phyloP scores from a whole-genome alignment of 257 asterid species.

The Jasminum sambac region DNA sequence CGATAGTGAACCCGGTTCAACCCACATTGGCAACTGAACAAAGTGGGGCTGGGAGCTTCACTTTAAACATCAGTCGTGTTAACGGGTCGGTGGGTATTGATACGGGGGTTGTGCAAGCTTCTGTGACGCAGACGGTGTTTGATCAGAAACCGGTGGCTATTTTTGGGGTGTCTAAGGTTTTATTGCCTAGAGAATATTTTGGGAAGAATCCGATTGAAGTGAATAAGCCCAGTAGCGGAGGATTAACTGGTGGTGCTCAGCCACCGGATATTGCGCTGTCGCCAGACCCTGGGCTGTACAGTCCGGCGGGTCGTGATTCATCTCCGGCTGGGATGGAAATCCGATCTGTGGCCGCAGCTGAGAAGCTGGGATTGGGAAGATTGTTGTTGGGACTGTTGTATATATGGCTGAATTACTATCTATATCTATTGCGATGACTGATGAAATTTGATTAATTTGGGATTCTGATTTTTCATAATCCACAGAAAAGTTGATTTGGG shows the following conservation, averaged over 20 bases:
- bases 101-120: slow-evolving; percentile 70
- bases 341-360: slow-evolving; percentile 40
- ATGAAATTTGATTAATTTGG: slow-evolving; percentile 30
- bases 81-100: slow-evolving; percentile 77
- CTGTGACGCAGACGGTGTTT: slow-evolving; percentile 80
- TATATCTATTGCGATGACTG: slow-evolving; percentile 35
- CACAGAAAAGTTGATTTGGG: slow-evolving; percentile 29
- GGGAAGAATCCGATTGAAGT: slow-evolving; percentile 56
- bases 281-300: slow-evolving; percentile 43
- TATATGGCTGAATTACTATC: slow-evolving; percentile 41
- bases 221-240: slow-evolving; percentile 40
- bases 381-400: slow-evolving; percentile 47
- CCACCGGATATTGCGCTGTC: slow-evolving; percentile 56
- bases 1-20: slow-evolving; percentile 78
- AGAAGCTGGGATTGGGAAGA: slow-evolving; percentile 17
- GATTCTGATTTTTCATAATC: slow-evolving; percentile 29
- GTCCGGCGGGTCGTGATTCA: slow-evolving; percentile 51
- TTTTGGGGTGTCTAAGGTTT: slow-evolving; percentile 73
- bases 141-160: slow-evolving; percentile 93
- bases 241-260: slow-evolving; percentile 39
- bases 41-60: slow-evolving; percentile 77
- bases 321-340: slow-evolving; percentile 57
- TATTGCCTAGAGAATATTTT: slow-evolving; percentile 71
- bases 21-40: slow-evolving; percentile 87
- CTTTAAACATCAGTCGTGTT: slow-evolving; percentile 65